A percentile compares a stretch with the other conserved stretches of the same genome.
phyloP scores from a whole-genome alignment of 2,329 filamentous ascomycete genomes.

The Seiridium unicorne region DNA sequence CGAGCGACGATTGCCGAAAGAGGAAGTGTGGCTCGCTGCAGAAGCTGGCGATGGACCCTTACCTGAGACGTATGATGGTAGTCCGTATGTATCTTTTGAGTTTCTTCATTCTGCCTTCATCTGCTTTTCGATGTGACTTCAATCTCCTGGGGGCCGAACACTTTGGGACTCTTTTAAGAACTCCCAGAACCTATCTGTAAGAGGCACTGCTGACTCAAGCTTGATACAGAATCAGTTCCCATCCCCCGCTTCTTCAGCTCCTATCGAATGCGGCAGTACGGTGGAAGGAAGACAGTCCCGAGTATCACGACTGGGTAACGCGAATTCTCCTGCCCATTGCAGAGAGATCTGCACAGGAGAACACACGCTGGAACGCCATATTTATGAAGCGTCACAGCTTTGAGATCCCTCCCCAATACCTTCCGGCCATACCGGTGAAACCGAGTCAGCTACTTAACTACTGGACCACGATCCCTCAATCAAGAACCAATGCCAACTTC shows the following conservation, averaged over 20 bases:
- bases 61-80: constrained; percentile 12
- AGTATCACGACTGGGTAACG: constrained; percentile 15
- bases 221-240: no score
- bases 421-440: constrained; percentile 23
- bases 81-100: constrained; percentile 2
- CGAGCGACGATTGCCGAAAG: constrained; percentile 22
- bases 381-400: constrained; percentile 30
- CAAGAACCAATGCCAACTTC: constrained; percentile 17
- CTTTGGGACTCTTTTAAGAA: no score
- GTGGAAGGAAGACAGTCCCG: not conserved
- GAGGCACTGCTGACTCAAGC: no score
- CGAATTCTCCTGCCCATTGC: constrained; percentile 21
- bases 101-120: no score
- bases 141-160: no score
- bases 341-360: constrained; percentile 24
- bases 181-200: no score
- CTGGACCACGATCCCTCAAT: constrained; percentile 11
- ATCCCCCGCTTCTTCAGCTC: constrained; percentile 15
- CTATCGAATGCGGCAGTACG: constrained; percentile 3
- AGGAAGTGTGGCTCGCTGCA: constrained; percentile 26
- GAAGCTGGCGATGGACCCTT: constrained; percentile 6
- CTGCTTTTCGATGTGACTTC: no score
- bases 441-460: constrained; percentile 10
- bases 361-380: constrained; percentile 28
- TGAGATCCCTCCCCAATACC: constrained; percentile 11